A percentile compares a stretch with the other conserved stretches of the same genome.
These are phyloP conservation scores for Amaranthus cruentus DNA, from an alignment of 148 eudicot species.

Conservation along the genomic window DNA sequence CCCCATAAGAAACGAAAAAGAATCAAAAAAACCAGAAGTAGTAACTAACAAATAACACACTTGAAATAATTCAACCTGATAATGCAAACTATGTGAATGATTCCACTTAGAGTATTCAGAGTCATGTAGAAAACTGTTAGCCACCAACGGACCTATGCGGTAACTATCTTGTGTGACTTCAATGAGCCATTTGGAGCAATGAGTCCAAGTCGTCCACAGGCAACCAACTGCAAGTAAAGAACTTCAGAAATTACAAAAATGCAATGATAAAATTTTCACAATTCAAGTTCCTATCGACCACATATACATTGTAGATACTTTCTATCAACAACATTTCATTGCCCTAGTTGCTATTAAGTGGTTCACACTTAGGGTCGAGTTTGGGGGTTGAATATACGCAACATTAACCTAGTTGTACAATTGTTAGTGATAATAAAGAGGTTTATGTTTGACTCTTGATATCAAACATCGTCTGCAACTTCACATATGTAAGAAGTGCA, in stretches of 20 bases:
- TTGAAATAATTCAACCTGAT: constrained; percentile 47
- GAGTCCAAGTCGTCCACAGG: constrained; percentile 55
- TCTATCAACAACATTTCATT: background rate
- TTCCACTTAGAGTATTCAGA: constrained; percentile 34
- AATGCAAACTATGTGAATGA: constrained; percentile 44
- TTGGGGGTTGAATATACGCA: too few species aligned
- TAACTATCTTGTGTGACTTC: constrained; percentile 50
- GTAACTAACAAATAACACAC: background rate
- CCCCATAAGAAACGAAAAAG: background rate
- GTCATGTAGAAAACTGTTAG: constrained; percentile 53
- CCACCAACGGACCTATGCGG: constrained; percentile 75
- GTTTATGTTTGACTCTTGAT: too few species aligned
- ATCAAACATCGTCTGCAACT: too few species aligned
- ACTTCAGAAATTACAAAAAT: background rate
- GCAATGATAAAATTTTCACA: background rate
- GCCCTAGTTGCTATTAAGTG: background rate
- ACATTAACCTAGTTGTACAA: too few species aligned
- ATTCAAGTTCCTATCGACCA: background rate
- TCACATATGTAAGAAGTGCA: too few species aligned
- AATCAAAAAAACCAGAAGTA: background rate
- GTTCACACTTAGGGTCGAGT: too few species aligned
- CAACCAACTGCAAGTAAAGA: constrained; percentile 37
- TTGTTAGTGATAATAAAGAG: too few species aligned
- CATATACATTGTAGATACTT: background rate
- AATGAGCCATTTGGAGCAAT: constrained; percentile 42